Evolutionary conservation across 257 asterid species (phyloP), one percentile per base, ranked within the genome.

Genomic region (Ocimum tenuiflorum): DNA sequence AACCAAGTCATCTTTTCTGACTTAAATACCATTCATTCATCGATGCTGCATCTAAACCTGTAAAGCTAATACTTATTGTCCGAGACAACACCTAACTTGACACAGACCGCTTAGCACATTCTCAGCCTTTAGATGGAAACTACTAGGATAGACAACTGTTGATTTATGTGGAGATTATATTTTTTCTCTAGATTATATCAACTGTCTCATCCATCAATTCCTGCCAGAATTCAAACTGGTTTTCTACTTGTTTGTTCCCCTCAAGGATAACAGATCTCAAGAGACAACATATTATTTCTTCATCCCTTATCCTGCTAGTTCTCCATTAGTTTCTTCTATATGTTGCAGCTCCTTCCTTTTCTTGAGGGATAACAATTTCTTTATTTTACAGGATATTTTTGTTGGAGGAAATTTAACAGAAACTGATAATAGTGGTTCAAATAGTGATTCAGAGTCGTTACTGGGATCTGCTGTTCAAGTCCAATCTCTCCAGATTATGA

Each of bases 381-480:
- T 78, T 38, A 35, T 56, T 55, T 73, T 73, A 60, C 79, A 87
- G 95, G 86, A 78, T 69, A 67, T 81, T 58, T 82, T 86, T 72
- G 77, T 75, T 47, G 83, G 52, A 69, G 80, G 75, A 80, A 80
- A 81, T 79, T 63, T 53, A 56, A 49, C 82, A 23, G 92, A 75
- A 74, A 31, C 70, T 42, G 89, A 79, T 71, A 72, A 59, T 74
- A 78, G 67, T 66, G 76, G 76, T 77, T 33, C 52, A 45, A 76
- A 72, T 59, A 42, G 77, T 62, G 86, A 83, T 74, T 85, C 88
- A 54, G 83, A 78, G 66, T 73, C 75, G 3, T 73, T 70, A 56
- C 68, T 79, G 49, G 76, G 78, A 68, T 75, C 83, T 42, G 57
- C 67, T 46, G 59, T 43, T 76, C 77, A 68, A 46, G 73, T 74